These are phyloP conservation scores for Candida sp. DNA, from an alignment of 1,139 yeast species.

Conservation along the genomic window DNA sequence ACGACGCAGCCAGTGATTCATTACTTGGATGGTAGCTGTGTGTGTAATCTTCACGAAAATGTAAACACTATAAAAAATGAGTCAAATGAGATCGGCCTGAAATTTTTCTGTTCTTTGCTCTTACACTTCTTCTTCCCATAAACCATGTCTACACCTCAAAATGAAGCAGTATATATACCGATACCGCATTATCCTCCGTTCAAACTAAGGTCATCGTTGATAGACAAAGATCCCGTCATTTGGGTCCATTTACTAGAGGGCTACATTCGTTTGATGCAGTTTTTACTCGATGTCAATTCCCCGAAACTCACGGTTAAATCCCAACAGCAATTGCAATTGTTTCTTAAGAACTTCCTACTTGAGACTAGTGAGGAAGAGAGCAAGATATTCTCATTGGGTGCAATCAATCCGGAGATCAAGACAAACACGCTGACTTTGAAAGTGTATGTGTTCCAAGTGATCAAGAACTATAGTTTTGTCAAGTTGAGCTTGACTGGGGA, in stretches of 20 bases:
- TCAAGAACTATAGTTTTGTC: conserved; percentile 56
- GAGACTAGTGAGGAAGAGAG: conserved; percentile 66
- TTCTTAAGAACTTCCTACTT: conserved; percentile 56
- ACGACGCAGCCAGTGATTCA: too few species aligned
- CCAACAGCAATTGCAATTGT: conserved; percentile 59
- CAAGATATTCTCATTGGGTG: conserved; percentile 68
- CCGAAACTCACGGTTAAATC: conserved; percentile 51
- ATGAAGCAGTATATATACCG: conserved; percentile 32
- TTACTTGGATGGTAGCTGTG: too few species aligned
- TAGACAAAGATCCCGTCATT: conserved; percentile 82
- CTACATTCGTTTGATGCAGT: conserved; percentile 56
- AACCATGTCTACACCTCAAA: not conserved
- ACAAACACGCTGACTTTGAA: conserved; percentile 53
- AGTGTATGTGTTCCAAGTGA: conserved; percentile 53
- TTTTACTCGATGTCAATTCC: conserved; percentile 38
- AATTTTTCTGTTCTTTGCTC: not conserved
- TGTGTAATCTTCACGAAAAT: too few species aligned
- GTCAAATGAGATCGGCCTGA: not conserved
- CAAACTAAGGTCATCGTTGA: conserved; percentile 69
- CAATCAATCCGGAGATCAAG: conserved; percentile 68
- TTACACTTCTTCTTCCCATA: not conserved
- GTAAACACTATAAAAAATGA: not conserved
- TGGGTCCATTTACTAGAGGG: conserved; percentile 76
- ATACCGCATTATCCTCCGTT: conserved; percentile 78
- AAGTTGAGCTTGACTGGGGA: conserved; percentile 61